Evolutionary conservation across 1,284 basidiomycete species (phyloP).

Genomic region (Ustilago bromivora): DNA sequence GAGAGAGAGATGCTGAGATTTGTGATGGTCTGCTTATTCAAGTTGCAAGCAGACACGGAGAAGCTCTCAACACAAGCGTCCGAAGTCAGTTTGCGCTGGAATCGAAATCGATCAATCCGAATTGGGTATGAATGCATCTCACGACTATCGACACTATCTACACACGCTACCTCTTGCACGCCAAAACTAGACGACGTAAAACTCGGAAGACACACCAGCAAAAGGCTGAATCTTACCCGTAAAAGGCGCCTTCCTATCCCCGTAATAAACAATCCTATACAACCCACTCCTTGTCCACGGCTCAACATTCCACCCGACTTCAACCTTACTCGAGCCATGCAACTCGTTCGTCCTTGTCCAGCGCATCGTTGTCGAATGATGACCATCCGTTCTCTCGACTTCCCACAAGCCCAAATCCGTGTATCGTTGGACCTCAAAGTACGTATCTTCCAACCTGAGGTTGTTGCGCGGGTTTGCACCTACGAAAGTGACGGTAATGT

Average conservation of each 20-base stretch:
- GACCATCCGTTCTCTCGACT: slow-evolving; percentile 79
- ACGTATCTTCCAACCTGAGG: slow-evolving; percentile 79
- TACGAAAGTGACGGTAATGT: slow-evolving; percentile 77
- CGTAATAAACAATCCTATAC: slow-evolving; percentile 80
- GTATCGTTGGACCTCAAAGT: slow-evolving; percentile 77
- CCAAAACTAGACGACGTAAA: slow-evolving; percentile 32
- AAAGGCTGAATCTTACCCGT: slow-evolving; percentile 50
- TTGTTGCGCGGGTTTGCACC: slow-evolving; percentile 86
- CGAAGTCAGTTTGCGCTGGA: too few species aligned
- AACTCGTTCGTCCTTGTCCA: slow-evolving; percentile 72
- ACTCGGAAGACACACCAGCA: slow-evolving; percentile 25
- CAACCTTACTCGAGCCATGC: slow-evolving; percentile 38
- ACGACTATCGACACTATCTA: background rate
- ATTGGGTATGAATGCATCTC: background rate
- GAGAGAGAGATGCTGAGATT: background rate
- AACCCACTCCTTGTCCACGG: slow-evolving; percentile 74
- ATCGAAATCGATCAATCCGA: background rate
- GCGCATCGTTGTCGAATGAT: slow-evolving; percentile 80
- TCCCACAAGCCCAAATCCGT: slow-evolving; percentile 73
- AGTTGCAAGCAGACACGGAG: too few species aligned
- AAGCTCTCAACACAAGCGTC: too few species aligned
- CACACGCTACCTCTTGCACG: background rate
- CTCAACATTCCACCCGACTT: slow-evolving; percentile 55
- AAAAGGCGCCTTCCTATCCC: slow-evolving; percentile 78
- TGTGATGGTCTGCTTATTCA: too few species aligned